Conservation (phyloP, 495 filamentous ascomycete genomes). For the Trichoderma asperelloides region DNA sequence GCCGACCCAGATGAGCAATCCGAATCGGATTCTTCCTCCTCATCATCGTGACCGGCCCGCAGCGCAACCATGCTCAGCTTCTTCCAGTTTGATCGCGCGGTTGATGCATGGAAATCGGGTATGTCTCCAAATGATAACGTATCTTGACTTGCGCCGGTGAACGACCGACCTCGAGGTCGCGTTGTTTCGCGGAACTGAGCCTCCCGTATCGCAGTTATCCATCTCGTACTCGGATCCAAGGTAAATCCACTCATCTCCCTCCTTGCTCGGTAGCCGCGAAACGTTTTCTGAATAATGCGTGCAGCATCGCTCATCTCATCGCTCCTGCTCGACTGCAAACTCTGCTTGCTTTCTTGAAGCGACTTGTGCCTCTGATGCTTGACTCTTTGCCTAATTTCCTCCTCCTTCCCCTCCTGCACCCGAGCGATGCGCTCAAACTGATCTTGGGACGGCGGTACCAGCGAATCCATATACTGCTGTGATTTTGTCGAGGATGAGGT, state of each 20-base stretch:
- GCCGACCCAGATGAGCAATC: conserved; percentile 22
- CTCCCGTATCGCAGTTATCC: conserved; percentile 59
- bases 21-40: conserved; percentile 22
- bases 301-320: conserved; percentile 34
- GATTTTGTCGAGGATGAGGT: neutral
- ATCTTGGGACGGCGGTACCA: conserved; percentile 34
- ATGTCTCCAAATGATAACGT: conserved; percentile 7
- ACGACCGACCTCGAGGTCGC: conserved; percentile 32
- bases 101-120: conserved; percentile 11
- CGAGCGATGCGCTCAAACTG: conserved; percentile 34
- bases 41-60: conserved; percentile 55
- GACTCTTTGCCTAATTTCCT: conserved; percentile 26
- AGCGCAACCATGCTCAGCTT: conserved; percentile 60
- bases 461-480: conserved; percentile 40
- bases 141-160: conserved; percentile 12
- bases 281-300: conserved; percentile 53
- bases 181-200: conserved; percentile 51
- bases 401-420: conserved; percentile 38
- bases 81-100: conserved; percentile 64
- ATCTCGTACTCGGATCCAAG: conserved; percentile 57
- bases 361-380: conserved; percentile 24
- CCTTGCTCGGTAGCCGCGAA: conserved; percentile 61
- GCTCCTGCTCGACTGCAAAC: neutral
- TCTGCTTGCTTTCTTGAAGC: neutral
- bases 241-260: conserved; percentile 55